A percentile compares a stretch with the other conserved stretches of the same genome.
Conservation (phyloP, 2,329 filamentous ascomycete genomes). For the Paracamarosporium sp. region DNA sequence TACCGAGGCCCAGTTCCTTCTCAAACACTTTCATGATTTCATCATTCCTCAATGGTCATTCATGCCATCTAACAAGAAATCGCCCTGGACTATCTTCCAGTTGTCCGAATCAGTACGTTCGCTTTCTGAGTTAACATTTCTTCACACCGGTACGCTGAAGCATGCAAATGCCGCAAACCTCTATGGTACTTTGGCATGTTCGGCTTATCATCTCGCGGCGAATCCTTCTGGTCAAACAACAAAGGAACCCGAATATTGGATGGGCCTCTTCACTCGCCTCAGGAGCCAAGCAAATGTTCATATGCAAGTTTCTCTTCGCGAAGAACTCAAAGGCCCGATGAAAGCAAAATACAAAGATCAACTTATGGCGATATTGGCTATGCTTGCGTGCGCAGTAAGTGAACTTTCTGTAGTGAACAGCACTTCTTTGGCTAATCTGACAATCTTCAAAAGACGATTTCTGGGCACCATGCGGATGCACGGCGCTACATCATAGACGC, state of each 20-base stretch:
- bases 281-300: constrained; percentile 14
- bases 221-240: neutral
- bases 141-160: constrained; percentile 5
- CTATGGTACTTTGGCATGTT: constrained; percentile 9
- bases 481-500: constrained; percentile 51
- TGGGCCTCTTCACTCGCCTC: neutral
- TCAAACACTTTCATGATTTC: constrained; percentile 15
- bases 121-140: constrained; percentile 13
- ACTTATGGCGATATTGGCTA: constrained; percentile 22
- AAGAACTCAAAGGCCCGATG: constrained; percentile 13
- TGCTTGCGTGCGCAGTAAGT: constrained; percentile 23
- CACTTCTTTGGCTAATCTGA: neutral
- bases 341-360: constrained; percentile 28
- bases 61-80: constrained; percentile 10
- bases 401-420: neutral
- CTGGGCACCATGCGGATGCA: constrained; percentile 35
- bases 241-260: constrained; percentile 4
- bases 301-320: constrained; percentile 20
- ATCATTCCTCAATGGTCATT: constrained; percentile 13
- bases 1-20: constrained; percentile 13
- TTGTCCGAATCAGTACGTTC: constrained; percentile 8
- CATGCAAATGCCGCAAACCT: constrained; percentile 15
- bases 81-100: constrained; percentile 14
- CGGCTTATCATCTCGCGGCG: constrained; percentile 7
- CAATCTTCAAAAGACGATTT: constrained; percentile 13